These are phyloP conservation scores for Zea luxurians DNA, from an alignment of 176 grass and related monocot genomes.

Conservation along the genomic window DNA sequence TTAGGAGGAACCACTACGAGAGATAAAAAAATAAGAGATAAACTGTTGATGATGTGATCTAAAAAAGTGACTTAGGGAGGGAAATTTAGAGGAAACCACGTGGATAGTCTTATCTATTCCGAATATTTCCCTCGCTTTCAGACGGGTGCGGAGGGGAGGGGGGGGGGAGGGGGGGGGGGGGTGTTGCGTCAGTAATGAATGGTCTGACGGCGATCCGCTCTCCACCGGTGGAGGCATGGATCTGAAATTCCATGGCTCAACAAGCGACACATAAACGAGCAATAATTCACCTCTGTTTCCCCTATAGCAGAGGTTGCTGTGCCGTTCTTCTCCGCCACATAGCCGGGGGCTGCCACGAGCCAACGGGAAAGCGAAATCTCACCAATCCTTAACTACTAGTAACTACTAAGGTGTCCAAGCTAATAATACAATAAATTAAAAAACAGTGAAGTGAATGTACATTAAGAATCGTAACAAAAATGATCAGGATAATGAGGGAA, in stretches of 20 bases:
- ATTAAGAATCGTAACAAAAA: too few species aligned
- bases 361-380: conserved; percentile 8
- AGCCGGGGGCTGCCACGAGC: background rate
- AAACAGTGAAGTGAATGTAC: too few species aligned
- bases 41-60: too few species aligned
- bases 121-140: conserved; percentile 34
- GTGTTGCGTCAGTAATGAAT: background rate
- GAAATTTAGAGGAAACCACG: too few species aligned
- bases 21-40: too few species aligned
- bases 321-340: background rate
- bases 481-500: too few species aligned
- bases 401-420: background rate
- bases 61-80: too few species aligned
- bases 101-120: too few species aligned
- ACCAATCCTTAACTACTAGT: background rate
- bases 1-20: too few species aligned
- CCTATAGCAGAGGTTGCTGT: background rate
- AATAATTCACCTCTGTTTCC: background rate
- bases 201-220: background rate
- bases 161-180: too few species aligned
- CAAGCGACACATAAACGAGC: background rate
- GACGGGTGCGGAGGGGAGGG: background rate
- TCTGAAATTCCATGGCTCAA: background rate
- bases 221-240: background rate
- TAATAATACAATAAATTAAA: too few species aligned